A percentile compares a stretch with the other conserved stretches of the same genome.
Evolutionary conservation across 1,139 yeast species (phyloP).

Genomic region (Chernovozyma sophiae-reginae): DNA sequence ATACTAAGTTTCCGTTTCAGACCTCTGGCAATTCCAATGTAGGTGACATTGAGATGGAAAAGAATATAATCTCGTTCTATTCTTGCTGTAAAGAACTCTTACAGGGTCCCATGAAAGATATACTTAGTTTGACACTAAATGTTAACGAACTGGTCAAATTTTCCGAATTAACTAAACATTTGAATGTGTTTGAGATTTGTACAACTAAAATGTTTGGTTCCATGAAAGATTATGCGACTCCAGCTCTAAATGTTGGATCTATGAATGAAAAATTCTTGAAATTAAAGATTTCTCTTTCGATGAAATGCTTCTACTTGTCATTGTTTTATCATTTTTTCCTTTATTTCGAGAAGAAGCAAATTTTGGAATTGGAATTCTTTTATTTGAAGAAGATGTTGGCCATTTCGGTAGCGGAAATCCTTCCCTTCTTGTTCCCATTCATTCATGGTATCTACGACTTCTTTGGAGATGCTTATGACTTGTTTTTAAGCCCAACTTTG

Average conservation of each 20-base stretch:
- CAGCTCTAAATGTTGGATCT: slow-evolving; percentile 10
- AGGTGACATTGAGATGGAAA: slow-evolving; percentile 25
- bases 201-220: slow-evolving; percentile 5
- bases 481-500: slow-evolving; percentile 18
- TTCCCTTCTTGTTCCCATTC: slow-evolving; percentile 24
- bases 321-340: slow-evolving; percentile 22
- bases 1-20: slow-evolving; percentile 31
- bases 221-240: slow-evolving; percentile 6
- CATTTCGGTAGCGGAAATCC: slow-evolving; percentile 15
- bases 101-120: slow-evolving; percentile 7
- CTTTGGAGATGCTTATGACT: slow-evolving; percentile 17
- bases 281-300: slow-evolving; percentile 14
- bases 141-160: slow-evolving; percentile 5
- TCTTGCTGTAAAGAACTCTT: slow-evolving; percentile 2
- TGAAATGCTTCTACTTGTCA: slow-evolving; percentile 14
- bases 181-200: slow-evolving; percentile 8
- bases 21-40: slow-evolving; percentile 24
- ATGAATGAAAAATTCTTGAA: slow-evolving; percentile 11
- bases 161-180: slow-evolving; percentile 6
- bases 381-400: slow-evolving; percentile 22
- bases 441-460: slow-evolving; percentile 15
- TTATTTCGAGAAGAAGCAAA: slow-evolving; percentile 20
- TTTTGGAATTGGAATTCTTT: slow-evolving; percentile 17
- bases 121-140: slow-evolving; percentile 4
- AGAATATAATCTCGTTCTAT: slow-evolving; percentile 10